Evolutionary conservation across 2,329 filamentous ascomycete genomes (phyloP), one percentile per base, ranked within the genome.

Genomic region (Microdochium trichocladiopsis): DNA sequence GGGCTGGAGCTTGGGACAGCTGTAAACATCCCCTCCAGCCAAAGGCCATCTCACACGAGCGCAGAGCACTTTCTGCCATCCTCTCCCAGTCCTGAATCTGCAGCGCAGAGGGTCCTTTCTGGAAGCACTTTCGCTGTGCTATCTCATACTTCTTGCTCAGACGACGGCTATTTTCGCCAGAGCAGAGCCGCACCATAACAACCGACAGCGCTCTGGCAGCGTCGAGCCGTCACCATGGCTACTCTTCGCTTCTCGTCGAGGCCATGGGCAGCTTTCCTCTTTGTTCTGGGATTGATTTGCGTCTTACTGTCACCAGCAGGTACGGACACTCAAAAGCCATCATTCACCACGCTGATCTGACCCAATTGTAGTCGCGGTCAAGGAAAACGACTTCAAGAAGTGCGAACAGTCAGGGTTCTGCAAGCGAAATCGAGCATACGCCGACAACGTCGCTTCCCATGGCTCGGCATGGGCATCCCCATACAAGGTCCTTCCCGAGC

Each of bases 391-490:
- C 69, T 99, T 97, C 79, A 99, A 97, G 68, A 96, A 88, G 62
- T 99, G 94, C 74, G 76, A 88, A 60, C 93, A 99, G 68, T 94
- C 93, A 4, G 94, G 94, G 63, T 99, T 99, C 76, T 99, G 94
- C 74, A 94, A 91, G 68, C 88, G 94, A 58, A 97, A 97, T 72
- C 85, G 94, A 67, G 88, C 83, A 37, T 92, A 88, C 66, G 94
- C 94, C 66, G 92, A 97, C 70, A 76, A 81, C 57, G 90, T 85
- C 56, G 72, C 81, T 47, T 73, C 82, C 43, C 72, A 82, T 52
- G 84, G 82, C 55, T 78, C 82, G 9, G 75, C 78, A 25, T 96
- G 90, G 88, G 75, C 76, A 58, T 85, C 90, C 8, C 93, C 93
- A 0, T 99, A 97, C 72, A 77, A 79, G 57, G 78, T 99, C 57